Percentiles rank a stretch among this genome's conserved stretches.
Evolutionary conservation across 345 rosid species (phyloP).

Genomic region (Corchorus olitorius): DNA sequence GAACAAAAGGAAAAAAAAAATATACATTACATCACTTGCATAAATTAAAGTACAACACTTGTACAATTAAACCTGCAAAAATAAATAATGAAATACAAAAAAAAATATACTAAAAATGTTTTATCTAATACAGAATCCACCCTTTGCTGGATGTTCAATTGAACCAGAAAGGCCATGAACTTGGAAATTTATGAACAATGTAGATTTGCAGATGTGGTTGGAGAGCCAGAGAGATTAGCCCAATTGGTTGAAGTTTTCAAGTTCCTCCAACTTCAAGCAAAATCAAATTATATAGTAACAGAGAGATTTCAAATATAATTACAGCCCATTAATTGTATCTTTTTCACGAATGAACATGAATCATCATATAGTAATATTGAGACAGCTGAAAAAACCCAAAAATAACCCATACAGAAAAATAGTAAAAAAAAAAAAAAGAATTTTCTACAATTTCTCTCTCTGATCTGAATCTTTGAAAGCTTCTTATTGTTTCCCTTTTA

Average conservation of each 20-base stretch:
- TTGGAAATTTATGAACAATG: not conserved
- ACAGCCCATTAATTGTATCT: slow-evolving; percentile 7
- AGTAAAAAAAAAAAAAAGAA: not conserved
- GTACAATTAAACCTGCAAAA: slow-evolving; percentile 1
- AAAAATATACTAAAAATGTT: not conserved
- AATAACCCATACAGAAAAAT: slow-evolving; percentile 10
- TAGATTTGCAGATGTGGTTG: not conserved
- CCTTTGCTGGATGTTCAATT: no score
- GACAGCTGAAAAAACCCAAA: not conserved
- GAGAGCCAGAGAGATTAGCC: not conserved
- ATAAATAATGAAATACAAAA: not conserved
- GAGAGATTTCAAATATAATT: not conserved
- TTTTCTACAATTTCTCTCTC: not conserved
- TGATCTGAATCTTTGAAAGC: slow-evolving; percentile 14
- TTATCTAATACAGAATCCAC: not conserved
- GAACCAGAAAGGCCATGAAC: not conserved
- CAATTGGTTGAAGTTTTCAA: not conserved
- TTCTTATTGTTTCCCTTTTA: not conserved
- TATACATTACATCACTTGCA: not conserved
- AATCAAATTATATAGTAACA: not conserved
- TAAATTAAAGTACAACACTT: slow-evolving; percentile 5
- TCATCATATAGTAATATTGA: not conserved
- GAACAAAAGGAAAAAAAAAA: not conserved
- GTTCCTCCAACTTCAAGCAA: not conserved
- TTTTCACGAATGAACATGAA: slow-evolving; percentile 12